Conservation (phyloP, 2,329 filamentous ascomycete species). For the Scedosporium aurantiacum region DNA sequence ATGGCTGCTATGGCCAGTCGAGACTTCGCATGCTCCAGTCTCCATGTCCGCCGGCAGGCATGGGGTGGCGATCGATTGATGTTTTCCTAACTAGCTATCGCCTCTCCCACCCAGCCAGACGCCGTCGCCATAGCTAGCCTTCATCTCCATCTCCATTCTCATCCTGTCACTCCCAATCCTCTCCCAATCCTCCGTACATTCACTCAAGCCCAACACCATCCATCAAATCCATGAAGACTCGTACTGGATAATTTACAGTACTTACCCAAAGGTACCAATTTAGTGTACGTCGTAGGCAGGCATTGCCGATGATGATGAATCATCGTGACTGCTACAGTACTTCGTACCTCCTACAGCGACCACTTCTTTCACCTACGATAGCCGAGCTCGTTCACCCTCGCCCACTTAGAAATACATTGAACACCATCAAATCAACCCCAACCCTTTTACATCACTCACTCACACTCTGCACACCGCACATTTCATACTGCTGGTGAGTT, state of each 20-base stretch:
- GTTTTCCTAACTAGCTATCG: too few species aligned
- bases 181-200: background rate
- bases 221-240: background rate
- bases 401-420: background rate
- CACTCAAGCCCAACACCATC: background rate
- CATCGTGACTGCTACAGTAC: background rate
- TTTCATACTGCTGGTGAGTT: background rate
- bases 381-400: background rate
- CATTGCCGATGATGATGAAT: background rate
- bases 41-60: too few species aligned
- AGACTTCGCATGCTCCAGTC: too few species aligned
- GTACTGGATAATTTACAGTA: background rate
- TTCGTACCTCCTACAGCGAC: background rate
- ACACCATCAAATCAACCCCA: background rate
- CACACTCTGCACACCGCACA: background rate
- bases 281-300: too few species aligned
- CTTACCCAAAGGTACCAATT: background rate
- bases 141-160: background rate
- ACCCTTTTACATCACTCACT: background rate
- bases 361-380: constrained; percentile 1
- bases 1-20: too few species aligned
- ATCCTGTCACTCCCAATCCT: background rate
- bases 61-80: too few species aligned
- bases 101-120: background rate
- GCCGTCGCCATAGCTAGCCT: background rate